Conservation (phyloP, 2,329 filamentous ascomycete species). For the Pseudogymnoascus sp. region DNA sequence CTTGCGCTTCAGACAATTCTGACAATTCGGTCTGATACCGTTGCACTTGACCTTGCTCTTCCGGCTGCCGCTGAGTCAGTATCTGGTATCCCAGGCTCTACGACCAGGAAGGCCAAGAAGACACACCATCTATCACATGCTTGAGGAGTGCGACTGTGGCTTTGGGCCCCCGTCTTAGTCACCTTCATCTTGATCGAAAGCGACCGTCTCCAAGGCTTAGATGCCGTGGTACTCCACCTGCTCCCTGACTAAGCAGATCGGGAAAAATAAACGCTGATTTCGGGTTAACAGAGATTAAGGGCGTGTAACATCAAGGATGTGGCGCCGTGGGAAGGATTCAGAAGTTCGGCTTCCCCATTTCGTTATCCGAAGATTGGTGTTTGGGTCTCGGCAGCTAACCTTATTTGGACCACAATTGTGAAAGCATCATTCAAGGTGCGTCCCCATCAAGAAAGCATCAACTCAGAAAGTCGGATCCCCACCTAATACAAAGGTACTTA, state of each 20-base stretch:
- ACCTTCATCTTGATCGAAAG: not conserved
- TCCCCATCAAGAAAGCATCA: not conserved
- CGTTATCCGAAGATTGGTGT: not conserved
- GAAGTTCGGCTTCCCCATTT: not conserved
- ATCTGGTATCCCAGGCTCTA: not conserved
- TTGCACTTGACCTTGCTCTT: conserved; percentile 11
- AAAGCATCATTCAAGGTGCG: not conserved
- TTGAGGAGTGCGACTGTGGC: conserved; percentile 9
- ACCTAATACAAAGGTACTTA: not conserved
- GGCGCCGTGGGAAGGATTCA: not conserved
- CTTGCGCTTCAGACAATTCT: conserved; percentile 10
- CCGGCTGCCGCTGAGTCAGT: conserved; percentile 4
- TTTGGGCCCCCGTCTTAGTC: not conserved
- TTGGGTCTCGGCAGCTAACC: conserved; percentile 8
- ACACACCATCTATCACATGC: conserved; percentile 13
- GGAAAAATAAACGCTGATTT: not conserved
- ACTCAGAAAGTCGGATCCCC: not conserved
- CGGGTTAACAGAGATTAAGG: not conserved
- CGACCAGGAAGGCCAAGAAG: not conserved
- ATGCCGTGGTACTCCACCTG: not conserved
- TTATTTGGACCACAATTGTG: not conserved
- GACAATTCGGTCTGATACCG: conserved; percentile 8
- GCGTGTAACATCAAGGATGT: not conserved
- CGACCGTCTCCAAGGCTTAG: not conserved
- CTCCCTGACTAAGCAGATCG: not conserved